Base-by-base conservation (phyloP, 192 early-diverging fungal species). In the Nowakowskiella sp. region DNA sequence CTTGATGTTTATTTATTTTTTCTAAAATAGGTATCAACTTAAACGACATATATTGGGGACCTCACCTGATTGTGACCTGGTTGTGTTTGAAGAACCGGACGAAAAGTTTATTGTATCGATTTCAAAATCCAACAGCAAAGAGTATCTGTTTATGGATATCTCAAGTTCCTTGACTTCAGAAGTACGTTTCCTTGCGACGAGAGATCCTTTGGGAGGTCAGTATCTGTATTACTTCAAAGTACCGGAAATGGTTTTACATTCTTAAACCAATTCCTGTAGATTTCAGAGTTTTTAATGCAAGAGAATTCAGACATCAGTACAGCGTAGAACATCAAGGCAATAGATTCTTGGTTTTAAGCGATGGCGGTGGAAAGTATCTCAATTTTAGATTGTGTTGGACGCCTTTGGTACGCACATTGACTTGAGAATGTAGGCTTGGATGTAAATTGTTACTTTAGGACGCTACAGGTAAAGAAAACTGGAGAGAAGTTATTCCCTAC, bases 401-500 rank as follows among this genome's bases (percentile, higher is more conserved):
- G 44, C 62, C 61, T 6, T 31, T 48, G 16, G 64, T 64, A n/a
- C n/a, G n/a, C n/a, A n/a, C n/a, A n/a, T n/a, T n/a, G n/a, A n/a
- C n/a, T n/a, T n/a, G n/a, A n/a, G n/a, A n/a, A n/a, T n/a, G n/a
- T n/a, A n/a, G n/a, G n/a, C n/a, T n/a, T n/a, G n/a, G n/a, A n/a
- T n/a, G n/a, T n/a, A n/a, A n/a, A n/a, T n/a, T n/a, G n/a, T n/a
- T n/a, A n/a, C n/a, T n/a, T n/a, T n/a, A n/a, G n/a, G n/a, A n/a
- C n/a, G n/a, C n/a, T n/a, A n/a, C n/a, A n/a, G n/a, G n/a, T n/a
- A n/a, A n/a, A n/a, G n/a, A n/a, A n/a, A n/a, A n/a, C n/a, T n/a
- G n/a, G n/a, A n/a, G n/a, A n/a, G 71, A 77, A 16, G 33, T 77
- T 24, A 51, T 68, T n/a, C 66, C 68, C 1, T 77, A 74, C 52